Percentiles rank a stretch among this genome's conserved stretches.
Conservation (phyloP, 495 filamentous ascomycete species). For the Thermochaetoides thermophila region DNA sequence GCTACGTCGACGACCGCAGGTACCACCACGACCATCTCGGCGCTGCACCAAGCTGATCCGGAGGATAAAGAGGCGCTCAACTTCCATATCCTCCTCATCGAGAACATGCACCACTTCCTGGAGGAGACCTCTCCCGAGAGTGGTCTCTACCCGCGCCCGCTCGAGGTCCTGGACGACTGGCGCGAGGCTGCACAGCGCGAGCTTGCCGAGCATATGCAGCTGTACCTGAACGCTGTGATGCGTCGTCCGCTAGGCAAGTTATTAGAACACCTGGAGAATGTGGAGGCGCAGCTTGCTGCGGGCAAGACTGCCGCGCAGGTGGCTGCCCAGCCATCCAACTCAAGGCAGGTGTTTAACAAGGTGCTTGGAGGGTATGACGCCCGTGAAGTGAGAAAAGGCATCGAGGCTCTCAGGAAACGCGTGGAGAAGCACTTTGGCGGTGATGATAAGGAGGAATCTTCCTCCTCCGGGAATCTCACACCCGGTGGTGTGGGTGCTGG, state of each 20-base stretch:
- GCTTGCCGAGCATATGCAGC: conserved; percentile 71
- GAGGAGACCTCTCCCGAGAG: conserved; percentile 39
- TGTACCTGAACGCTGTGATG: conserved; percentile 79
- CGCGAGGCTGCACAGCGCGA: conserved; percentile 59
- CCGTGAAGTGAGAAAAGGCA: conserved; percentile 70
- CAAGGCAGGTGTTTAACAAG: conserved; percentile 69
- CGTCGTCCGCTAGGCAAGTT: conserved; percentile 78
- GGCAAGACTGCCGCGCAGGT: conserved; percentile 34
- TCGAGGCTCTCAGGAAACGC: conserved; percentile 72
- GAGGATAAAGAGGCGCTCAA: conserved; percentile 94
- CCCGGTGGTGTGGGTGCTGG: background rate
- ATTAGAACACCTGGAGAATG: conserved; percentile 75
- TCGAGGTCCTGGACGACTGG: conserved; percentile 70
- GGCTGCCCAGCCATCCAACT: conserved; percentile 62
- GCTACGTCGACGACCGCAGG: background rate
- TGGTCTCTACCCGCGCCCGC: conserved; percentile 38
- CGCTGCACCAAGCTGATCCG: conserved; percentile 31
- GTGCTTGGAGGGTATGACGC: conserved; percentile 61
- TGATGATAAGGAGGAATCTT: conserved; percentile 42
- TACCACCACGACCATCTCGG: background rate
- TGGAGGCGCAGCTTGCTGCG: conserved; percentile 50
- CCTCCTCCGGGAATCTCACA: background rate
- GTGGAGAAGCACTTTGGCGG: conserved; percentile 96
- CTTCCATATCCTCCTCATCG: conserved; percentile 90
- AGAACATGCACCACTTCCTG: conserved; percentile 96